Conservation (phyloP, 2,329 filamentous ascomycete genomes). For the Claviceps citrina region DNA sequence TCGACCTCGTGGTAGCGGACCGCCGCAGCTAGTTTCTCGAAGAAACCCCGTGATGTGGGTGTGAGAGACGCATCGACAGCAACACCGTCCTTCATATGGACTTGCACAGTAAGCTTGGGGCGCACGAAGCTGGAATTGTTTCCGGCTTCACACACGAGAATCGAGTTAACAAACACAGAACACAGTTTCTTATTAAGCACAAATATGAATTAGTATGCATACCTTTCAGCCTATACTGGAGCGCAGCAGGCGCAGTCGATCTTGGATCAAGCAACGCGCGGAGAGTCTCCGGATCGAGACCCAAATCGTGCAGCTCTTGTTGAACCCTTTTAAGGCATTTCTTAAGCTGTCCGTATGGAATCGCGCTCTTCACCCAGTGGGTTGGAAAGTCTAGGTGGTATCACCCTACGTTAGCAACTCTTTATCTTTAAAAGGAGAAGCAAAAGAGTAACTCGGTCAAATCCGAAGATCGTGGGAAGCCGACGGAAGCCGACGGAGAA, state of each 20-base stretch:
- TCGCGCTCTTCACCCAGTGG: conserved; percentile 57
- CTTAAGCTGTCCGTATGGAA: conserved; percentile 73
- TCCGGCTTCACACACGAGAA: conserved; percentile 15
- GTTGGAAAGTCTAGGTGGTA: conserved; percentile 46
- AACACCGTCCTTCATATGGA: conserved; percentile 50
- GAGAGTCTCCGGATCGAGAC: conserved; percentile 57
- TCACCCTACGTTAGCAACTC: not conserved
- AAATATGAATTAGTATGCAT: conserved; percentile 5
- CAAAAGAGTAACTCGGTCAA: not conserved
- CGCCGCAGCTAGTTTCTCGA: conserved; percentile 42
- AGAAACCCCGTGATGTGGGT: conserved; percentile 45
- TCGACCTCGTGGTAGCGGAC: conserved; percentile 12
- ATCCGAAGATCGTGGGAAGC: not conserved
- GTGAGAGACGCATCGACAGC: conserved; percentile 55
- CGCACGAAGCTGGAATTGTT: conserved; percentile 34
- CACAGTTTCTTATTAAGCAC: not conserved
- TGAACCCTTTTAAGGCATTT: conserved; percentile 76
- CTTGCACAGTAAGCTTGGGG: conserved; percentile 54
- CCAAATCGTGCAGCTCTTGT: conserved; percentile 52
- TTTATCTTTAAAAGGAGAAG: not conserved
- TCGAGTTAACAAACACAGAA: not conserved
- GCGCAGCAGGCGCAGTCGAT: conserved; percentile 28
- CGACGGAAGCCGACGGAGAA: not conserved
- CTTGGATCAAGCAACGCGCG: conserved; percentile 43
- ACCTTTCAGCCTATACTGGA: conserved; percentile 43